These are phyloP conservation scores for Sequoiadendron giganteum DNA, from an alignment of 75 land plant species.

Conservation along the genomic window DNA sequence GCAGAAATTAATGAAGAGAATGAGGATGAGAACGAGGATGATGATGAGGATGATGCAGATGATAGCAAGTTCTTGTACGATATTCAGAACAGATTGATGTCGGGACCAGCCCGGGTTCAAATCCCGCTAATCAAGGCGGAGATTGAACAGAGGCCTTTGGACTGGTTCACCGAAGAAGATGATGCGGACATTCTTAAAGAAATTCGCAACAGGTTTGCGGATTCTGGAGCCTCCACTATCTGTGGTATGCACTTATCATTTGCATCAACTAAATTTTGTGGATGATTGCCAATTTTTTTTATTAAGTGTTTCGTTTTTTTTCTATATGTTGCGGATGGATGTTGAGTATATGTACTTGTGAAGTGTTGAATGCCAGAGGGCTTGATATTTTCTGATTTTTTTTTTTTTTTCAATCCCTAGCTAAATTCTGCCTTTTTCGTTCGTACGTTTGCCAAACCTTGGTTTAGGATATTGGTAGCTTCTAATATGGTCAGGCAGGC, in stretches of 20 bases:
- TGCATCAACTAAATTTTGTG: neutral
- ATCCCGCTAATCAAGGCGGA: neutral
- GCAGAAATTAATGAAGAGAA: neutral
- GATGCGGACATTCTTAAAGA: neutral
- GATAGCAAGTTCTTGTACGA: neutral
- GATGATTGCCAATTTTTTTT: neutral
- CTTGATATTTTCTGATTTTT: neutral
- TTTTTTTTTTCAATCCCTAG: too few species aligned
- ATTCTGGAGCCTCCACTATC: neutral
- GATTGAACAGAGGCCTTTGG: neutral
- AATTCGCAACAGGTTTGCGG: neutral
- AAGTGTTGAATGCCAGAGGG: neutral
- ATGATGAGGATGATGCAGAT: neutral
- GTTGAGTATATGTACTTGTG: neutral
- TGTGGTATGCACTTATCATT: neutral
- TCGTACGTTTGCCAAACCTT: neutral
- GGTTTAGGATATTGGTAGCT: neutral
- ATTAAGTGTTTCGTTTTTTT: neutral
- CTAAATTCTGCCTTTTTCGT: neutral
- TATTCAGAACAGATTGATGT: constrained; percentile 7
- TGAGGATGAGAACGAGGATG: neutral
- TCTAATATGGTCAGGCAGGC: neutral
- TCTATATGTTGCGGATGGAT: neutral
- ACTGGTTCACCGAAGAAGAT: neutral
- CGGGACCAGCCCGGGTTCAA: neutral